A percentile compares a stretch with the other conserved stretches of the same genome.
These are phyloP conservation scores for Takashimella tepidaria DNA, from an alignment of 1,284 basidiomycete species.

Conservation along the genomic window DNA sequence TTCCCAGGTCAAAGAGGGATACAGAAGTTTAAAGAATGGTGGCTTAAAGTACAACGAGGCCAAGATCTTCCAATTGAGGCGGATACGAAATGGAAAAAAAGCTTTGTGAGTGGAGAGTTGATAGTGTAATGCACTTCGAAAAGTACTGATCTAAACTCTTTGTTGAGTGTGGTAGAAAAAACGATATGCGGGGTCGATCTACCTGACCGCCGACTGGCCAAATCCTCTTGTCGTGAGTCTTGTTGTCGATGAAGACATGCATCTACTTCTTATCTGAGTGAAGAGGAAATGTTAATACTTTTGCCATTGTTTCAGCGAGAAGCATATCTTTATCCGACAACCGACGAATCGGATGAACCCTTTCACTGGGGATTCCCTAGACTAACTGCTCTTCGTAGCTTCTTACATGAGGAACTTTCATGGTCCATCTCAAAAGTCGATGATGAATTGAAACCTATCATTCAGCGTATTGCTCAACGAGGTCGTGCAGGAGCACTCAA, in stretches of 20 bases:
- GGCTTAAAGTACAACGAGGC: slow-evolving; percentile 88
- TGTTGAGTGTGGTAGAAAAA: slow-evolving; percentile 61
- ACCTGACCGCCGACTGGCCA: slow-evolving; percentile 78
- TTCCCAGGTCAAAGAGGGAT: slow-evolving; percentile 81
- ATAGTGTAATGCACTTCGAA: neutral
- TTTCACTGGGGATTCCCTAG: slow-evolving; percentile 98
- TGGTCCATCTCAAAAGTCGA: slow-evolving; percentile 87
- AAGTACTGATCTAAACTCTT: neutral
- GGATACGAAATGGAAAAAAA: slow-evolving; percentile 67
- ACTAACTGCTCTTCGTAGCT: slow-evolving; percentile 80
- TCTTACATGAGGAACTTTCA: slow-evolving; percentile 74
- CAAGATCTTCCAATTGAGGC: slow-evolving; percentile 70
- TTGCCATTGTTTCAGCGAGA: slow-evolving; percentile 57
- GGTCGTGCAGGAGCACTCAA: slow-evolving; percentile 58
- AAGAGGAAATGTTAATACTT: no score
- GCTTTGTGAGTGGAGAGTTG: slow-evolving; percentile 63
- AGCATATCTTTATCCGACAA: slow-evolving; percentile 85
- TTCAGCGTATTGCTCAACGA: slow-evolving; percentile 79
- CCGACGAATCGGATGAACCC: slow-evolving; percentile 85
- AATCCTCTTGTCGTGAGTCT: slow-evolving; percentile 72
- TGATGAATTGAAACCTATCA: slow-evolving; percentile 85
- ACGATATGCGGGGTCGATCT: slow-evolving; percentile 71
- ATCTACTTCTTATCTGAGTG: no score
- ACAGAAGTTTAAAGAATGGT: slow-evolving; percentile 87
- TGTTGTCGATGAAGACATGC: neutral